Conservation (phyloP, 768 basidiomycete species). For the Polyporus arcularius region DNA sequence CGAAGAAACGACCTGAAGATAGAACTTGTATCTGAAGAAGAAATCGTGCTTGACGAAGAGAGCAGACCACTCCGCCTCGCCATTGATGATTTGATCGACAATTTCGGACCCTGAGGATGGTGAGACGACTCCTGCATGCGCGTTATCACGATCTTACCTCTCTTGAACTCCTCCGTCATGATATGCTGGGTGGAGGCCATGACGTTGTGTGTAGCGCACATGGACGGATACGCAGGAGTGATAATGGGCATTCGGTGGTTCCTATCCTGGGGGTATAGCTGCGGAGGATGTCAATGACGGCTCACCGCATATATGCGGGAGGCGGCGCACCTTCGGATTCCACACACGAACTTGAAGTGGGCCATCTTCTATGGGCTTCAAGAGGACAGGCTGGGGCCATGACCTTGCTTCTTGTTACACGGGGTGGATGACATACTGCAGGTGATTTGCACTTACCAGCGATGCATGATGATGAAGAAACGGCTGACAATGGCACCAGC, state of each 20-base stretch:
- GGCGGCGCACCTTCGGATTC: conserved; percentile 82
- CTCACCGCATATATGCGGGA: background rate
- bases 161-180: conserved; percentile 93
- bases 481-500: conserved; percentile 95
- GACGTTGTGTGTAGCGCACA: conserved; percentile 99
- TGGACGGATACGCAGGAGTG: conserved; percentile 97
- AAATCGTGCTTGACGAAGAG: conserved; percentile 94
- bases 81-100: conserved; percentile 88
- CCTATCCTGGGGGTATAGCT: conserved; percentile 90
- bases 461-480: conserved; percentile 98
- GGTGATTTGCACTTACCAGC: conserved; percentile 65
- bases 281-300: background rate
- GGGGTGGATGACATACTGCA: background rate
- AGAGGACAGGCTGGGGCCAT: conserved; percentile 96
- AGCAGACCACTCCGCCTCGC: conserved; percentile 85
- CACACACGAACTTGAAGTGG: conserved; percentile 92
- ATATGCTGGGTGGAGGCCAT: conserved; percentile 94
- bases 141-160: conserved; percentile 50
- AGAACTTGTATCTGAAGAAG: conserved; percentile 95
- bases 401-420: conserved; percentile 53
- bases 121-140: conserved; percentile 9
- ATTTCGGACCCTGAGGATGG: conserved; percentile 77
- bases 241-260: conserved; percentile 99
- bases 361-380: conserved; percentile 96
- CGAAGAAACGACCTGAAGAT: conserved; percentile 93